Evolutionary conservation across 139 green algal species (phyloP), one percentile per base, ranked within the genome.

Genomic region (Coccomyxa sp.): DNA sequence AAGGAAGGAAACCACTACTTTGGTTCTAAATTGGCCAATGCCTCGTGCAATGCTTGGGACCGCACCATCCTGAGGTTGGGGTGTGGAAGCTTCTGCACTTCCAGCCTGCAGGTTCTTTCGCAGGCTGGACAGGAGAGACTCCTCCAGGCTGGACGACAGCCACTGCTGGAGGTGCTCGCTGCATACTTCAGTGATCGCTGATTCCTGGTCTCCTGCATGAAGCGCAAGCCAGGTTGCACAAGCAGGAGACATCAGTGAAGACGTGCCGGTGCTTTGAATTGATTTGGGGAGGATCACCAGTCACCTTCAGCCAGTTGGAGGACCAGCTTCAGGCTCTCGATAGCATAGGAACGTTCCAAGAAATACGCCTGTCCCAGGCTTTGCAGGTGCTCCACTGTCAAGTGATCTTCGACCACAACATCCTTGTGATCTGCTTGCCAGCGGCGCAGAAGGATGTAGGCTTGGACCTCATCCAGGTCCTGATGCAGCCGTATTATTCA

Each of bases 401-500:
- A 76, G n/a, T 67, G 32, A 67, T 32, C 82, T 57, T 58, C 21
- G 25, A n/a, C 23, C 58, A 76, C 10, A 32, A 31, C 23, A n/a
- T 66, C 82, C 18, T 23, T 11, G 25, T 30, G 9, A 28, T 66
- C 59, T 0, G 58, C 74, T 17, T 90, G 30, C 86, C 87, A 94
- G 16, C 92, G 90, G 77, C 88, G 89, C 16, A 95, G 82, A 82
- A 95, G 82, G 12, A 95, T 85, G 80, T 94, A 92, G 10, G 86
- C 77, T 79, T 95, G 92, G 13, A 94, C 68, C 85, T 95, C 88
- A 83, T 95, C 92, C 67, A 95, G 76, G 23, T 86, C 80, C 89
- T 93, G 86, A 58, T 86, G 1, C 57, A 18, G 88, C 76, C 28
- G 58, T 31, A 16, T 78, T 87, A 83, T 9, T 89, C 63, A 0